Percentiles rank a stretch among this genome's conserved stretches.
Evolutionary conservation across 2,329 filamentous ascomycete species (phyloP).

Genomic region (Diaporthe citriasiana): DNA sequence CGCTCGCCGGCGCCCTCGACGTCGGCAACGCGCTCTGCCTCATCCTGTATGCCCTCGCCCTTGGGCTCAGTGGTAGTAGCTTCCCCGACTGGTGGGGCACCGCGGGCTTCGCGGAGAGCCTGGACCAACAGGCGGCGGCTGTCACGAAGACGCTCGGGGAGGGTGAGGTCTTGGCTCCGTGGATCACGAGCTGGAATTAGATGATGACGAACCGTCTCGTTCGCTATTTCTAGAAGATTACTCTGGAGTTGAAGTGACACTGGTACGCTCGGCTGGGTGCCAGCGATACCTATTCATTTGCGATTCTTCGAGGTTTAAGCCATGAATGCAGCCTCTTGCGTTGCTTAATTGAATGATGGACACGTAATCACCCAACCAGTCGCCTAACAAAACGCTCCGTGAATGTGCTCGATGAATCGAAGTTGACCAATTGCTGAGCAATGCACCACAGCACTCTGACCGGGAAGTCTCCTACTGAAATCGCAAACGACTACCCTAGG

Average conservation of each 20-base stretch:
- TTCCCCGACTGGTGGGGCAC: slow-evolving; percentile 25
- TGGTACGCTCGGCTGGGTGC: background rate
- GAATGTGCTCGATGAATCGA: no score
- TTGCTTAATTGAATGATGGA: no score
- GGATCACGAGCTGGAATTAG: slow-evolving; percentile 17
- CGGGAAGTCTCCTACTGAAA: no score
- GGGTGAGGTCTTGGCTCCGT: slow-evolving; percentile 17
- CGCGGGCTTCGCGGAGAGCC: background rate
- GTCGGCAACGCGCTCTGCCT: slow-evolving; percentile 31
- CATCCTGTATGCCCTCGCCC: slow-evolving; percentile 27
- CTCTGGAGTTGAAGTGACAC: no score
- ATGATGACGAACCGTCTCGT: background rate
- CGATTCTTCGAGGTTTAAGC: background rate
- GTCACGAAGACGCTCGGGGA: slow-evolving; percentile 15
- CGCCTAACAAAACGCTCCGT: no score
- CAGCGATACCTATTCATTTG: background rate
- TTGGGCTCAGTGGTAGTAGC: slow-evolving; percentile 18
- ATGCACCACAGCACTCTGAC: no score
- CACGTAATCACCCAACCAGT: no score
- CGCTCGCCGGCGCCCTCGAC: slow-evolving; percentile 30
- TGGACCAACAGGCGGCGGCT: background rate
- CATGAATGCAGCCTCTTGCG: no score
- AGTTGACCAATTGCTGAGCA: no score
- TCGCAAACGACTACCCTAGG: background rate
- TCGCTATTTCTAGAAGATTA: background rate